A percentile compares a stretch with the other conserved stretches of the same genome.
phyloP scores from a whole-genome alignment of 164 flowering plant species.

The Chimonanthus salicifolius region DNA sequence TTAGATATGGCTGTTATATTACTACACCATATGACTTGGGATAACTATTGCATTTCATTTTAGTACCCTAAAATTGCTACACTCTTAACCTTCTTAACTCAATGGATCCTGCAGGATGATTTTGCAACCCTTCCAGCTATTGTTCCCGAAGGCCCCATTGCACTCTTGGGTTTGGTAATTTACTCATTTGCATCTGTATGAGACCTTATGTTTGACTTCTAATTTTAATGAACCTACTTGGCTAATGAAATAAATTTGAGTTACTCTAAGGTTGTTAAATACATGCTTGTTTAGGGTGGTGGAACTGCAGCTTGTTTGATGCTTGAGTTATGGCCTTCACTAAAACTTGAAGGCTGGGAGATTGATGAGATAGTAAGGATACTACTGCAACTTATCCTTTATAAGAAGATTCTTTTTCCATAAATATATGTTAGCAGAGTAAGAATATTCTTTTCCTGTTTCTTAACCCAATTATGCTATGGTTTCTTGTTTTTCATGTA shows the following conservation, averaged over 20 bases:
- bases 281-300: conserved; percentile 52
- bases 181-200: conserved; percentile 1
- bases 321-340: conserved; percentile 74
- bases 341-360: conserved; percentile 86
- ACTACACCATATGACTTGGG: neutral
- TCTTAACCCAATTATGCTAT: too few species aligned
- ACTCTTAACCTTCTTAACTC: neutral
- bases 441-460: neutral
- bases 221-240: too few species aligned
- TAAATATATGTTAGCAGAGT: neutral
- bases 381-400: neutral
- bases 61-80: neutral
- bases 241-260: neutral
- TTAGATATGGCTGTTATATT: neutral
- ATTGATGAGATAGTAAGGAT: conserved; percentile 66
- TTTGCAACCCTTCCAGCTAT: conserved; percentile 72
- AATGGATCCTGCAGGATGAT: conserved; percentile 52
- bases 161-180: conserved; percentile 70
- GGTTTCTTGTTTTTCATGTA: neutral
- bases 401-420: neutral
- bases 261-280: neutral
- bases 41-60: neutral
- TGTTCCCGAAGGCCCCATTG: conserved; percentile 73
- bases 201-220: neutral
- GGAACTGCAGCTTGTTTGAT: conserved; percentile 78